Base-by-base conservation (phyloP, 2,329 filamentous ascomycete genomes). In the Fusarium redolens region DNA sequence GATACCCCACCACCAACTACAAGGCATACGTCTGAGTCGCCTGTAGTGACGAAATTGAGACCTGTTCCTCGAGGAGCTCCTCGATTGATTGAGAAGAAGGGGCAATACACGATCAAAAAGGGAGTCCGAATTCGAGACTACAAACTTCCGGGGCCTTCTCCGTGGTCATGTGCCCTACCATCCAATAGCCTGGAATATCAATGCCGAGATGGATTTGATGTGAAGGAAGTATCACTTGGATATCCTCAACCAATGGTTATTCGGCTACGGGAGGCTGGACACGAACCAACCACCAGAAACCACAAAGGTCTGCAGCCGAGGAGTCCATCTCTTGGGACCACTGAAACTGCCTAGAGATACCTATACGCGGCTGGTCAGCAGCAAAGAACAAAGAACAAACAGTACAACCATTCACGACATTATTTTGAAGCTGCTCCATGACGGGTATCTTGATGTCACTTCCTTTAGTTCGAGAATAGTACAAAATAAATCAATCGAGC, bases 391-490 rank as follows among this genome's bases (percentile, higher is more conserved):
- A 30, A 18, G 20, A 20, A 45, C 30, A 13, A 60, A 11, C n/a
- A 22, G 40, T 37, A 17, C 28, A 38, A 52, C 14, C 33, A 47
- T 33, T 65, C 60, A 61, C 51, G n/a, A 47, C 55, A 12, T 17
- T 55, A 9, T 57, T 25, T 45, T 33, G 37, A 52, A 31, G 37
- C 61, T 57, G 66, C 63, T 75, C 71, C 65, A 74, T 75, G 72
- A 66, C 60, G 79, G 79, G 78, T 80, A 81, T 81, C 74, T 80
- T 78, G 76, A 78, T 77, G 76, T 68, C 68, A 73, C 73, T 61
- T 67, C 64, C 65, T 68, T 68, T 48, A 69, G 65, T 54, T 66
- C 50, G 72, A 65, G 63, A 74, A 71, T 58, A 73, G 41, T 71
- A 58, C 62, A 70, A 65, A 71, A 68, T 68, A 78, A 70, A 78